These are phyloP conservation scores for Mentha longifolia DNA, from an alignment of 257 asterid genomes.

Conservation along the genomic window DNA sequence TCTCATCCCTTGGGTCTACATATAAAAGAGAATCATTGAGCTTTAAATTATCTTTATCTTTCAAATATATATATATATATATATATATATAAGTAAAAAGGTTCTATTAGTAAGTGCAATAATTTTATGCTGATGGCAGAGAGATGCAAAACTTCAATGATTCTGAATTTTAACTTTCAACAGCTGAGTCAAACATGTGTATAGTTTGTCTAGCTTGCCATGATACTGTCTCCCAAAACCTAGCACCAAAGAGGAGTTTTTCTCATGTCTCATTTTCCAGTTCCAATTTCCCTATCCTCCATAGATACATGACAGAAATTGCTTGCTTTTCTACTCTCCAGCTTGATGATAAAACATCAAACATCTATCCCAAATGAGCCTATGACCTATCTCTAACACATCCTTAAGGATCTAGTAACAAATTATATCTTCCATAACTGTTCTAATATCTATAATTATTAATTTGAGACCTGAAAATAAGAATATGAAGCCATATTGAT, in stretches of 20 bases:
- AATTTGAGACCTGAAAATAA: background rate
- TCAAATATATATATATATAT: background rate
- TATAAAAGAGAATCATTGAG: conserved; percentile 25
- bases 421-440: background rate
- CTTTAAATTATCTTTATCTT: conserved; percentile 16
- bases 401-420: background rate
- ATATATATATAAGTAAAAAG: background rate
- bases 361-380: background rate
- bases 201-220: background rate
- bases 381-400: background rate
- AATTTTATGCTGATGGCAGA: background rate
- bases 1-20: conserved; percentile 82
- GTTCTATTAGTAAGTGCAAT: background rate
- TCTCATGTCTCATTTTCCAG: background rate
- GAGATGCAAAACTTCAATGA: conserved; percentile 1
- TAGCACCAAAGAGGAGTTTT: background rate
- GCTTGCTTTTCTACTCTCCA: background rate
- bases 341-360: background rate
- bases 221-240: too few relatives aligned
- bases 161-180: background rate
- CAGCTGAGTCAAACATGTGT: background rate
- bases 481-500: background rate
- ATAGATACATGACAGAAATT: background rate
- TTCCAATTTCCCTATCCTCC: conserved; percentile 7
- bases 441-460: background rate